Evolutionary conservation across 73 alveolate genomes (phyloP).

Genomic region (Paramecium primaurelia): DNA sequence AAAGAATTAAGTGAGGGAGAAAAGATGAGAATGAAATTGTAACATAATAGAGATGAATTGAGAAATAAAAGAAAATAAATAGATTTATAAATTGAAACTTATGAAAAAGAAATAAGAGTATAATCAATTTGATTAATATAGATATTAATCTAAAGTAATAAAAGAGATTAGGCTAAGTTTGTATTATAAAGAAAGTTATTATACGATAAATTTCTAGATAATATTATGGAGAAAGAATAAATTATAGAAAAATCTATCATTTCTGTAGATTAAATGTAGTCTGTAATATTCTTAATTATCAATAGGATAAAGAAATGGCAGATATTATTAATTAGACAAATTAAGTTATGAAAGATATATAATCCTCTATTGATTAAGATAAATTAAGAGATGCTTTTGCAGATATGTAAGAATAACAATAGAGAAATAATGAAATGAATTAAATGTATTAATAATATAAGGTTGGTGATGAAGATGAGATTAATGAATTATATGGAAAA

Average conservation of each 20-base stretch:
- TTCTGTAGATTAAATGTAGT: background rate
- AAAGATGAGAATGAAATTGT: constrained; percentile 4
- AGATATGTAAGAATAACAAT: background rate
- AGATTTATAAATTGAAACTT: background rate
- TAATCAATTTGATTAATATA: background rate
- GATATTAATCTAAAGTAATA: background rate
- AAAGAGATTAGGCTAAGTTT: constrained; percentile 8
- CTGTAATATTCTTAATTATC: background rate
- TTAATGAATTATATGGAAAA: background rate
- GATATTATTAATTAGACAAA: background rate
- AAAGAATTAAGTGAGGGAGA: constrained; percentile 21
- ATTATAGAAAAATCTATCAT: background rate
- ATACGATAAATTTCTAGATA: background rate
- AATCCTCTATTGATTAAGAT: background rate
- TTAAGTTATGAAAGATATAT: background rate
- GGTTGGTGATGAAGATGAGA: constrained; percentile 1
- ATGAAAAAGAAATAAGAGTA: background rate
- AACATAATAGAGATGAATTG: background rate
- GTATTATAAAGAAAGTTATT: constrained; percentile 10
- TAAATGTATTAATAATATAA: background rate
- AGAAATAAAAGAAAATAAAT: background rate
- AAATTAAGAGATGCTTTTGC: background rate
- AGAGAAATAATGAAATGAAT: background rate
- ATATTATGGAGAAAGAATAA: background rate
- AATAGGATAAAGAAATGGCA: constrained; percentile 37